Conservation (phyloP, 2,329 filamentous ascomycete genomes). For the Cryoendolithus antarcticus region DNA sequence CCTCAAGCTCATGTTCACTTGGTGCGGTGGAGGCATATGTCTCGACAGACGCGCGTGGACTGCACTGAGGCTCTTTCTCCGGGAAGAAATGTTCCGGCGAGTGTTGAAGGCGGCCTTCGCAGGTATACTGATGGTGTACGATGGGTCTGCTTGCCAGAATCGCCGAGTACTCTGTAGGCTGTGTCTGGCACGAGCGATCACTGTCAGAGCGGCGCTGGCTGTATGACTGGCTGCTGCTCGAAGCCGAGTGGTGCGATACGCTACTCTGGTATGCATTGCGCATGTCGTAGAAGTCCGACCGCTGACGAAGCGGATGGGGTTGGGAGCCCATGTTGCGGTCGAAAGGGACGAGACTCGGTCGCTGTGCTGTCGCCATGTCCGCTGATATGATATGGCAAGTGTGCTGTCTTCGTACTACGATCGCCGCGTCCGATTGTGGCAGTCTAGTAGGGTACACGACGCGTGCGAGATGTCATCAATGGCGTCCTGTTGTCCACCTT, state of each 20-base stretch:
- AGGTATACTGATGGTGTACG: constrained; percentile 17
- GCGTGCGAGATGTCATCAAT: too few species aligned
- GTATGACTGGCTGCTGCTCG: constrained; percentile 10
- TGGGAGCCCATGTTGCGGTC: too few species aligned
- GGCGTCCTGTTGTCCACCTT: too few species aligned
- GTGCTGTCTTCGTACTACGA: too few species aligned
- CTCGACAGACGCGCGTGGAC: constrained; percentile 52
- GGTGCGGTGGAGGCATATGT: constrained; percentile 67
- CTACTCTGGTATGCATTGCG: constrained; percentile 17
- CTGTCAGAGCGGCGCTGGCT: constrained; percentile 7
- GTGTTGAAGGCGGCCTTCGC: constrained; percentile 11
- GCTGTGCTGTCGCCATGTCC: too few species aligned
- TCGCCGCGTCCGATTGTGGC: too few species aligned
- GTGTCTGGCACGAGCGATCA: constrained; percentile 17
- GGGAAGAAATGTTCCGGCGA: constrained; percentile 11
- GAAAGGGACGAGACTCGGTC: too few species aligned
- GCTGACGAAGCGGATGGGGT: constrained; percentile 14
- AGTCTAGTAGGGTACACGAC: too few species aligned
- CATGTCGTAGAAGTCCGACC: constrained; percentile 17
- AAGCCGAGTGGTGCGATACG: constrained; percentile 13
- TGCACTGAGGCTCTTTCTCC: constrained; percentile 17
- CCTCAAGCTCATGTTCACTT: constrained; percentile 45
- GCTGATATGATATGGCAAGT: too few species aligned
- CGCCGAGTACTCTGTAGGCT: constrained; percentile 15
- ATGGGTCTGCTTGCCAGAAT: constrained; percentile 12